A percentile compares a stretch with the other conserved stretches of the same genome.
These are phyloP conservation scores for Ophiostoma perfectum DNA, from an alignment of 2,329 filamentous ascomycete genomes.

Conservation along the genomic window DNA sequence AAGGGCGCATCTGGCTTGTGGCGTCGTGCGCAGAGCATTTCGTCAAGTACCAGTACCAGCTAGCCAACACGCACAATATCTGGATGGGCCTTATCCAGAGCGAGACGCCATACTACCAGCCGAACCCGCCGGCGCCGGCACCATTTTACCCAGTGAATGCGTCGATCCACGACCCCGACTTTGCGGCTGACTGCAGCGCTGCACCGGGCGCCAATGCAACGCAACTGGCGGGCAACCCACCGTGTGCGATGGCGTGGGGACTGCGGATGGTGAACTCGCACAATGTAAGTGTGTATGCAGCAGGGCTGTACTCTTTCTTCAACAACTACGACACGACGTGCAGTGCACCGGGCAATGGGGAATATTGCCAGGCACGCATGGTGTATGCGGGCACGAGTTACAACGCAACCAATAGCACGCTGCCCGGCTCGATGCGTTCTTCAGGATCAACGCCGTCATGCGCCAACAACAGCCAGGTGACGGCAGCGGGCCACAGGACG, in stretches of 20 bases:
- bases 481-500: neutral
- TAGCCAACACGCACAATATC: conserved; percentile 51
- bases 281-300: conserved; percentile 52
- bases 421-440: too few species aligned
- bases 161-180: conserved; percentile 44
- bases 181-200: conserved; percentile 39
- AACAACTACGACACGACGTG: conserved; percentile 49
- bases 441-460: neutral
- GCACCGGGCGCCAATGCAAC: conserved; percentile 7
- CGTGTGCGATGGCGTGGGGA: conserved; percentile 57
- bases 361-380: conserved; percentile 40
- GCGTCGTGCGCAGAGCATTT: conserved; percentile 58
- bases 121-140: conserved; percentile 48
- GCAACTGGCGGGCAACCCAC: conserved; percentile 29
- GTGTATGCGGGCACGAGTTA: conserved; percentile 34
- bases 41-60: conserved; percentile 59
- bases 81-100: conserved; percentile 59
- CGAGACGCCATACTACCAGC: conserved; percentile 63
- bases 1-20: conserved; percentile 49
- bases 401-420: conserved; percentile 14
- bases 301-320: conserved; percentile 57
- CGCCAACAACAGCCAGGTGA: neutral
- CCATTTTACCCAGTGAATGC: conserved; percentile 43
- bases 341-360: conserved; percentile 34
- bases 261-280: conserved; percentile 51